These are phyloP conservation scores for Dipteronia sinensis DNA, from an alignment of 345 rosid genomes.

Conservation along the genomic window DNA sequence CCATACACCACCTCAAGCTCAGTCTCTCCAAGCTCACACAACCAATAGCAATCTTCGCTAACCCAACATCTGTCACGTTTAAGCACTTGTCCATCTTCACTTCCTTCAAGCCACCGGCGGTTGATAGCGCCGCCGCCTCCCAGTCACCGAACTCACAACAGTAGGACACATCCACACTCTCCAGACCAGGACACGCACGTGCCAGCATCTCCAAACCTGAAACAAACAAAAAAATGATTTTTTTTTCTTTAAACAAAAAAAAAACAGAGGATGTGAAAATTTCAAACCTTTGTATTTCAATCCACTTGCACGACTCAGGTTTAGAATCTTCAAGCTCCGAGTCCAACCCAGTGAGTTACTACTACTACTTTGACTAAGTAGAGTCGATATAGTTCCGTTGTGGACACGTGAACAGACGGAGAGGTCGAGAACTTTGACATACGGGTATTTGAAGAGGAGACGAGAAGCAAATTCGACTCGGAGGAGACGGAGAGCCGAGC, in stretches of 20 bases:
- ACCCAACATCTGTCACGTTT: constrained; percentile 77
- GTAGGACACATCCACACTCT: constrained; percentile 74
- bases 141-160: constrained; percentile 72
- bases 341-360: constrained; percentile 36
- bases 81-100: constrained; percentile 84
- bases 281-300: constrained; percentile 54
- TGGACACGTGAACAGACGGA: constrained; percentile 77
- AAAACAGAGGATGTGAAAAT: not conserved
- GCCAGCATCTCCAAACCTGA: constrained; percentile 62
- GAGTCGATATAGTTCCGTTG: constrained; percentile 52
- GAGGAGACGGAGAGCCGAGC: constrained; percentile 60
- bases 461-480: constrained; percentile 60
- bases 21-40: constrained; percentile 63
- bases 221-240: too few species aligned
- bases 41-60: constrained; percentile 76
- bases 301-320: constrained; percentile 67
- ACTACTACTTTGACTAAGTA: constrained; percentile 29
- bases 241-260: not conserved
- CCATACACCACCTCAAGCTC: constrained; percentile 96
- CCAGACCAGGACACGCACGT: constrained; percentile 55
- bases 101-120: constrained; percentile 58
- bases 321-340: constrained; percentile 45
- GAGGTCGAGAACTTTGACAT: constrained; percentile 65
- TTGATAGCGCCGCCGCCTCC: constrained; percentile 87
- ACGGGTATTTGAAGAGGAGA: constrained; percentile 52